phyloP scores from a whole-genome alignment of 78 protist species.

The Speleostelium caveatum region DNA sequence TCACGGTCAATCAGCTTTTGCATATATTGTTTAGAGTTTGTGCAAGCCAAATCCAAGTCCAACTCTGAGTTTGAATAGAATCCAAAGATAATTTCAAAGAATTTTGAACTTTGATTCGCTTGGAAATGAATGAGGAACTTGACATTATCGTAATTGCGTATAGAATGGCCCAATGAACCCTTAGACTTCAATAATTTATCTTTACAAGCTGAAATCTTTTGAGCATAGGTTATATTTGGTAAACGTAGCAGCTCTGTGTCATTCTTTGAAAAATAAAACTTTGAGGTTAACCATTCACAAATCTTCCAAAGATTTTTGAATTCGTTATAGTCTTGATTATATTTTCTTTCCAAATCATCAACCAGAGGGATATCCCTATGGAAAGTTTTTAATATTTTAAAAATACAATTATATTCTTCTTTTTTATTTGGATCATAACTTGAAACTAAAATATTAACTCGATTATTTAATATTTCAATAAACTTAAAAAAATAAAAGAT shows the following conservation, averaged over 20 bases:
- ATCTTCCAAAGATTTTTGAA: background rate
- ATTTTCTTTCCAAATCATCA: background rate
- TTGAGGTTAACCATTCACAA: background rate
- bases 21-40: background rate
- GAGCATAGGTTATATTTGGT: background rate
- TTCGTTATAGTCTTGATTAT: background rate
- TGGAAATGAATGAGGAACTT: background rate
- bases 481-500: no score
- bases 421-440: background rate
- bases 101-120: background rate
- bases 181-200: background rate
- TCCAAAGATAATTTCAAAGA: background rate
- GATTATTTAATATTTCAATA: background rate
- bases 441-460: background rate
- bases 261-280: background rate
- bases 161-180: background rate
- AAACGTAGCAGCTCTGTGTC: background rate
- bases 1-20: constrained; percentile 1
- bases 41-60: background rate
- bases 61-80: background rate
- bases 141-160: background rate
- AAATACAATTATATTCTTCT: background rate
- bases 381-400: background rate
- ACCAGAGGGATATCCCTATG: background rate
- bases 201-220: background rate